A percentile compares a stretch with the other conserved stretches of the same genome.
Conservation (phyloP, 306 rosid species). For the Calophaca sinica region DNA sequence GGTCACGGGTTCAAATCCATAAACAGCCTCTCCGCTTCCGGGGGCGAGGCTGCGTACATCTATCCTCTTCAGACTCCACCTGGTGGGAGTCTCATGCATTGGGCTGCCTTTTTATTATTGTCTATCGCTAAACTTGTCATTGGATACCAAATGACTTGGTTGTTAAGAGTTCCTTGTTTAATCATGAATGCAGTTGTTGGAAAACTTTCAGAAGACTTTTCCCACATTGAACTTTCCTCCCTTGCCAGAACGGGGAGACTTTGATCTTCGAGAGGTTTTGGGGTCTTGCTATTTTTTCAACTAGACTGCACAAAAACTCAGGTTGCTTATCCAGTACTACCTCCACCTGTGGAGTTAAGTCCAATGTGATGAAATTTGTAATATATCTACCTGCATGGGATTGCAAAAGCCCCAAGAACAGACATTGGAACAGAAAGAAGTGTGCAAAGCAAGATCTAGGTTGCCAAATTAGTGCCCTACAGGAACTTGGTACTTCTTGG, state of each 20-base stretch:
- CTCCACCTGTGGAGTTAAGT: slow-evolving; percentile 40
- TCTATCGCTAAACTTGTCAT: background rate
- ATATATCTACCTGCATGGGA: slow-evolving; percentile 43
- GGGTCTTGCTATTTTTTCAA: slow-evolving; percentile 83
- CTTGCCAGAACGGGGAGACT: slow-evolving; percentile 87
- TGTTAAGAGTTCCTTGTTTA: slow-evolving; percentile 11
- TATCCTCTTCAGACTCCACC: too few species aligned
- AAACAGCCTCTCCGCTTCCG: too few species aligned
- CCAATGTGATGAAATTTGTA: slow-evolving; percentile 40
- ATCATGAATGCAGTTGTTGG: slow-evolving; percentile 67
- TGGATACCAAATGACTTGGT: slow-evolving; percentile 18
- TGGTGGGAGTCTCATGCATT: too few species aligned
- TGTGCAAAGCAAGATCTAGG: slow-evolving; percentile 37
- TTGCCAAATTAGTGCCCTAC: slow-evolving; percentile 33
- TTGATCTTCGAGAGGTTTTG: slow-evolving; percentile 77
- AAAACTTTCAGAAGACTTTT: slow-evolving; percentile 71
- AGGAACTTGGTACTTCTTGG: slow-evolving; percentile 14
- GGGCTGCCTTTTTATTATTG: too few species aligned
- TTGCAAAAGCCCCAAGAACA: slow-evolving; percentile 29
- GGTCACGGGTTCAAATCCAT: too few species aligned
- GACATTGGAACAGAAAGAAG: slow-evolving; percentile 38
- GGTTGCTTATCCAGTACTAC: slow-evolving; percentile 39
- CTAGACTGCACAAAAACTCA: slow-evolving; percentile 51
- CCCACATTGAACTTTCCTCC: slow-evolving; percentile 74
- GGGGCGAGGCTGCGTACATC: too few species aligned